Base-by-base conservation (phyloP, 2,329 filamentous ascomycete species). In the Alternaria sp. region DNA sequence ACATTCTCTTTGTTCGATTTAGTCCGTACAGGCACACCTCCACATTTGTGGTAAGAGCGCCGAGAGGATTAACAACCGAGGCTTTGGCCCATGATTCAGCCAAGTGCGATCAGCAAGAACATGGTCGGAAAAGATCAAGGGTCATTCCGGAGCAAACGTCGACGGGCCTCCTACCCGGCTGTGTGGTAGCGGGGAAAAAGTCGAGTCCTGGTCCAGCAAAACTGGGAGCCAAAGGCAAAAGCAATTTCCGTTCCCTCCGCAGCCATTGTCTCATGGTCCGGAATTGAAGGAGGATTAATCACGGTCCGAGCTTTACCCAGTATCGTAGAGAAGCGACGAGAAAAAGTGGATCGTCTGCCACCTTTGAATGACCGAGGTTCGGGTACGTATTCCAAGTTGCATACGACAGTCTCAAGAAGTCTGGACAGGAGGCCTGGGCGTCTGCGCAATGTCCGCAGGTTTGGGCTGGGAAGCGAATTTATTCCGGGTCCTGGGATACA, bases 161-260 rank as follows among this genome's bases (percentile, higher is more conserved):
- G 58, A 70, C 67, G 67, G 65, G 66, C 67, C 71, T 70, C 55
- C 59, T 62, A 68, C 64, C 71, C 70, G 61, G 57, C 62, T 63
- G 52, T 62, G 56, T 73, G 71, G 71, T 73, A 73, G 61, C 66
- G 66, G 65, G 62, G 54, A 62, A 59, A 44, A 55, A 51, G 32
- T 54, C 44, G 43, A 50, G 32, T 49, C 50, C 17, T 17, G 59
- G 36, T 40, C 36, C 36, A 54, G 28, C 19, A 32, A 40, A 54
- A 59, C 57, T 25, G 51, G 52, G 28, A 55, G 21, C 36, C 36
- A 15, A 23, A 43, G 36, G 40, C 25, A 58, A 63, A 61, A 61
- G 61, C 43, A 65, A 65, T 67, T 64, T 57, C 57, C 46, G 58
- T 51, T 52, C 51, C 36, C 40, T 50, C 53, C 47, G 62, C 59